These are phyloP conservation scores for Colletotrichum ledebouriae DNA, from an alignment of 2,329 filamentous ascomycete species.

Conservation along the genomic window DNA sequence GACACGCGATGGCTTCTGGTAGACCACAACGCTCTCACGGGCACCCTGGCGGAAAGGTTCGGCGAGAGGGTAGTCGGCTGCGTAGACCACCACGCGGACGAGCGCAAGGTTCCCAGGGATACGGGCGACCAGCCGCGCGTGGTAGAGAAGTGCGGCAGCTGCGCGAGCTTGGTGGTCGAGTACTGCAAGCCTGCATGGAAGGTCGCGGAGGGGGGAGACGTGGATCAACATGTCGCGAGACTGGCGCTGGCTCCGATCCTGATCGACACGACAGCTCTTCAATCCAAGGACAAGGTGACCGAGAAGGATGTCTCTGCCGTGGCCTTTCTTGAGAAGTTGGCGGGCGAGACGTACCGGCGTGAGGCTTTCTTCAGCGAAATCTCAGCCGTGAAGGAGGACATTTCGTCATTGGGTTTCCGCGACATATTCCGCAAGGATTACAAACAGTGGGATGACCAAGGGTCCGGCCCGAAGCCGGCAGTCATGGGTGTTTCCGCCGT, in stretches of 20 bases:
- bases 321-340: conserved; percentile 65
- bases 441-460: conserved; percentile 78
- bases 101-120: conserved; percentile 64
- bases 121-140: conserved; percentile 67
- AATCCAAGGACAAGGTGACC: conserved; percentile 74
- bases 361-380: conserved; percentile 71
- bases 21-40: conserved; percentile 82
- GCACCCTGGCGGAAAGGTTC: conserved; percentile 68
- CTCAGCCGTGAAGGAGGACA: conserved; percentile 74
- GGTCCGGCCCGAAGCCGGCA: conserved; percentile 46
- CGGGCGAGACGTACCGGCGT: conserved; percentile 62
- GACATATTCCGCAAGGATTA: conserved; percentile 87
- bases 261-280: conserved; percentile 78
- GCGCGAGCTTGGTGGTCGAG: conserved; percentile 76
- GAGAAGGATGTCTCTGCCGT: conserved; percentile 71
- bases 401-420: conserved; percentile 70
- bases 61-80: conserved; percentile 69
- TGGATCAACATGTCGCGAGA: conserved; percentile 73
- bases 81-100: conserved; percentile 86
- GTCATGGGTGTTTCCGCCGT: conserved; percentile 75
- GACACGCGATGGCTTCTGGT: conserved; percentile 80
- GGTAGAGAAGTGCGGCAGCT: conserved; percentile 78
- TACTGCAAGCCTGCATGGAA: conserved; percentile 72
- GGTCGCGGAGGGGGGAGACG: conserved; percentile 42
- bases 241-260: conserved; percentile 79